phyloP scores from a whole-genome alignment of 2,329 filamentous ascomycete genomes.

The Aquanectria penicillioides region DNA sequence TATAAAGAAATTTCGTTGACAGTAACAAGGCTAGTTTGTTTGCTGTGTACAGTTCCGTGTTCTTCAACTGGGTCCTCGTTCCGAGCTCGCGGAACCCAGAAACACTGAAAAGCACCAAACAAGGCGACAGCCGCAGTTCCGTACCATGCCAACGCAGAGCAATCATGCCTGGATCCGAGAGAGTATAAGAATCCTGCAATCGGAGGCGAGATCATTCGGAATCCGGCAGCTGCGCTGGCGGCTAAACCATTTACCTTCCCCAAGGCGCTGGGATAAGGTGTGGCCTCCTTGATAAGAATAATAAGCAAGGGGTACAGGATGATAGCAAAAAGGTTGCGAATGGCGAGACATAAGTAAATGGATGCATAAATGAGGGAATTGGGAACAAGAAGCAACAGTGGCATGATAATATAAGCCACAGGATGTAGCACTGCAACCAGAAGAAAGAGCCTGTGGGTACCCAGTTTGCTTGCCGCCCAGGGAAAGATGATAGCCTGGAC shows the following conservation, averaged over 20 bases:
- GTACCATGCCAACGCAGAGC: conserved; percentile 72
- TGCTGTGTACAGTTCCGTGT: conserved; percentile 29
- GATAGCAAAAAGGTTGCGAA: conserved; percentile 71
- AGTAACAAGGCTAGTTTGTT: conserved; percentile 27
- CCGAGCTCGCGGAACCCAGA: conserved; percentile 56
- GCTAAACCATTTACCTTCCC: conserved; percentile 74
- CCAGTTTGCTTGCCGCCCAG: conserved; percentile 65
- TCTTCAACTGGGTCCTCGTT: conserved; percentile 45
- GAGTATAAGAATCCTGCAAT: conserved; percentile 72
- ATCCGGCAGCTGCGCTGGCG: conserved; percentile 72
- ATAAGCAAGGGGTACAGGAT: conserved; percentile 73
- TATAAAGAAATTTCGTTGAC: conserved; percentile 46
- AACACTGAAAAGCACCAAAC: conserved; percentile 69
- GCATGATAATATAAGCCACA: conserved; percentile 68
- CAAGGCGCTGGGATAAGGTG: conserved; percentile 63
- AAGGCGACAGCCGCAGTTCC: conserved; percentile 66
- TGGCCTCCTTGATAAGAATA: conserved; percentile 75
- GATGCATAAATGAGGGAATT: conserved; percentile 60
- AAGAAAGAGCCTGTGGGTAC: conserved; percentile 69
- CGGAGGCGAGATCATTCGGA: conserved; percentile 74
- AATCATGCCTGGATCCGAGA: conserved; percentile 66
- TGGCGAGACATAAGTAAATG: conserved; percentile 66
- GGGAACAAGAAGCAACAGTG: conserved; percentile 66
- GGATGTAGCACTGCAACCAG: conserved; percentile 69
- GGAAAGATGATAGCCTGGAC: conserved; percentile 71